phyloP scores from a whole-genome alignment of 805 yeast species.

The Wickerhamomyces queroliae region DNA sequence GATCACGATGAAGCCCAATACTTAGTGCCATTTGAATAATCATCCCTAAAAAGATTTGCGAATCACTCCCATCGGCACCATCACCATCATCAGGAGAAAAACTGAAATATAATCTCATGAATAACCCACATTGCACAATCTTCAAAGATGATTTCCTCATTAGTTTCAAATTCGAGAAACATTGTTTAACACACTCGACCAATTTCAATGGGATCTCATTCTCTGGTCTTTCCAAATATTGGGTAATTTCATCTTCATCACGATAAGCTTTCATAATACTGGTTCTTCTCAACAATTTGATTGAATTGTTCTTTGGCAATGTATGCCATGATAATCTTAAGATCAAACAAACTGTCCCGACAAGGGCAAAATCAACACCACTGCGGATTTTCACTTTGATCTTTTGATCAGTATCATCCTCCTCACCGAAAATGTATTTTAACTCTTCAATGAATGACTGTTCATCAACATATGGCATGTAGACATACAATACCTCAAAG shows the following conservation, averaged over 20 bases:
- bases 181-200: slow-evolving; percentile 39
- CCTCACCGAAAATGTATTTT: slow-evolving; percentile 37
- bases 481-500: slow-evolving; percentile 55
- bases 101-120: slow-evolving; percentile 47
- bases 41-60: slow-evolving; percentile 49
- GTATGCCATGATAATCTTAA: slow-evolving; percentile 53
- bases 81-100: slow-evolving; percentile 58
- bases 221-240: slow-evolving; percentile 31
- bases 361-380: slow-evolving; percentile 36
- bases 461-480: slow-evolving; percentile 65
- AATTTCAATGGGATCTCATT: slow-evolving; percentile 34
- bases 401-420: slow-evolving; percentile 23
- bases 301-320: slow-evolving; percentile 34
- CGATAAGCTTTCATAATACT: slow-evolving; percentile 12
- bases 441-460: slow-evolving; percentile 38
- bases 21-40: slow-evolving; percentile 62
- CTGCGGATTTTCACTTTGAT: slow-evolving; percentile 27
- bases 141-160: slow-evolving; percentile 39
- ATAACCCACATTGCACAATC: slow-evolving; percentile 55
- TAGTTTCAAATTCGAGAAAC: slow-evolving; percentile 35
- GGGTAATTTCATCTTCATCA: slow-evolving; percentile 11
- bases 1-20: slow-evolving; percentile 66
- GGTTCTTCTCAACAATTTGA: slow-evolving; percentile 10
- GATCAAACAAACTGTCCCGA: slow-evolving; percentile 47
- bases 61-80: slow-evolving; percentile 52